Evolutionary conservation across 495 filamentous ascomycete species (phyloP), one percentile per base, ranked within the genome.

Genomic region (Tuber brumale): DNA sequence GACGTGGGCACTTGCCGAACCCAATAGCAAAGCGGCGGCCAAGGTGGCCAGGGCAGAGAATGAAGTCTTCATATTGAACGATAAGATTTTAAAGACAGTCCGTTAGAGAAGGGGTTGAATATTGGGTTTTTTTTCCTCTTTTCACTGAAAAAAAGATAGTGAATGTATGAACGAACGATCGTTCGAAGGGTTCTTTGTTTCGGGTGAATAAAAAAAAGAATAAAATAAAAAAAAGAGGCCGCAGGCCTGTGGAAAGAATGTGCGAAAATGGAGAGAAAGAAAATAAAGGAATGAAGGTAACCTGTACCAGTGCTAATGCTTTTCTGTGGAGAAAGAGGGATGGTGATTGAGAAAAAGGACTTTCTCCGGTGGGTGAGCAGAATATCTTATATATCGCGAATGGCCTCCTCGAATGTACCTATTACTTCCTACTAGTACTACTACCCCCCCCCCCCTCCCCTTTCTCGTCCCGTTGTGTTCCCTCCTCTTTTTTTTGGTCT

Each of bases 231-330:
- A 66, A 35, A 66, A 66, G 57, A 66, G 57, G 57, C 4, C 57
- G 57, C 57, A 27, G 57, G 31, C 57, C 57, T 66, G n/a, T 66
- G 4, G 12, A 66, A 66, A 3, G 57, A 66, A 66, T 66, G 57
- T 66, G 57, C 14, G 57, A 66, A 66, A 66, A 18, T 66, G 27
- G 57, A 19, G 31, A 66, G 57, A 35, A 66, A 35, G 57, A 66
- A 66, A 66, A 35, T 66, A 66, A 66, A 66, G 57, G 57, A 66
- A 66, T 66, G 57, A 66, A 18, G 57, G 57, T 66, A 66, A 35
- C 57, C 57, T 18, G 57, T 66, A 66, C 57, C 57, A 14, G 57
- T 66, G 57, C 57, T 35, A 66, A 66, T 66, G 57, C 57, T 66
- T 66, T 66, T 35, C 57, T 18, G 27, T 66, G 57, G 57, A 66